Conservation (phyloP, 2,329 filamentous ascomycete genomes). For the Aspergillus flavus region DNA sequence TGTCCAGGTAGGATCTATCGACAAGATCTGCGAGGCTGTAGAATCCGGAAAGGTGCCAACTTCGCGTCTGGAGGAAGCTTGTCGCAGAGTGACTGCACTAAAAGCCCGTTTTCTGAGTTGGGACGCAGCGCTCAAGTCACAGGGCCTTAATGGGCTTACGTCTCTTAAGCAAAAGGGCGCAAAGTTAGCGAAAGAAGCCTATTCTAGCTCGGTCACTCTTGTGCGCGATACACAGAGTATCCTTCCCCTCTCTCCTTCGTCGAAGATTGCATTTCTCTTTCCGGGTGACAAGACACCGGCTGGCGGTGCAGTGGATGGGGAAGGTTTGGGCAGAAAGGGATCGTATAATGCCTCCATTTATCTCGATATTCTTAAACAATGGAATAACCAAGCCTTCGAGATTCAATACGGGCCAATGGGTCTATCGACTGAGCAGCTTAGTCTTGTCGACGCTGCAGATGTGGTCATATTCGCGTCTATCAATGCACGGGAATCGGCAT, state of each 20-base stretch:
- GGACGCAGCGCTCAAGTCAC: slow-evolving; percentile 30
- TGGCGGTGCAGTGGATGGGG: slow-evolving; percentile 44
- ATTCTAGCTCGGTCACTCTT: slow-evolving; percentile 45
- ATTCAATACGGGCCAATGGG: slow-evolving; percentile 36
- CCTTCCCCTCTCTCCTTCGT: slow-evolving; percentile 34
- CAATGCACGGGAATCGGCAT: slow-evolving; percentile 42
- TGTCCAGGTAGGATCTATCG: slow-evolving; percentile 45
- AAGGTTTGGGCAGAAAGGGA: slow-evolving; percentile 37
- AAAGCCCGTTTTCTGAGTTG: slow-evolving; percentile 42
- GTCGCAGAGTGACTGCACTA: slow-evolving; percentile 36
- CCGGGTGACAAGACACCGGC: slow-evolving; percentile 37
- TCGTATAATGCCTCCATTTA: slow-evolving; percentile 36
- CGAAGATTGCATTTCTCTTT: slow-evolving; percentile 41
- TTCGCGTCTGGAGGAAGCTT: slow-evolving; percentile 37
- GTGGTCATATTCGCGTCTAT: slow-evolving; percentile 43
- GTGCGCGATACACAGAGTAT: slow-evolving; percentile 35
- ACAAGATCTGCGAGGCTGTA: slow-evolving; percentile 41
- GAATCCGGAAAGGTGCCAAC: slow-evolving; percentile 37
- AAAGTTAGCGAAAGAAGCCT: slow-evolving; percentile 36
- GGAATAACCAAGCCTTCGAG: slow-evolving; percentile 32
- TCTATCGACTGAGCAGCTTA: slow-evolving; percentile 36
- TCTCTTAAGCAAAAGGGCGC: slow-evolving; percentile 29
- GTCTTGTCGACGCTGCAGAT: slow-evolving; percentile 38
- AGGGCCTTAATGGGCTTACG: slow-evolving; percentile 20
- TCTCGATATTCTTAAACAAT: slow-evolving; percentile 33